phyloP scores from a whole-genome alignment of 305 asterid species.

The Striga hermonthica region DNA sequence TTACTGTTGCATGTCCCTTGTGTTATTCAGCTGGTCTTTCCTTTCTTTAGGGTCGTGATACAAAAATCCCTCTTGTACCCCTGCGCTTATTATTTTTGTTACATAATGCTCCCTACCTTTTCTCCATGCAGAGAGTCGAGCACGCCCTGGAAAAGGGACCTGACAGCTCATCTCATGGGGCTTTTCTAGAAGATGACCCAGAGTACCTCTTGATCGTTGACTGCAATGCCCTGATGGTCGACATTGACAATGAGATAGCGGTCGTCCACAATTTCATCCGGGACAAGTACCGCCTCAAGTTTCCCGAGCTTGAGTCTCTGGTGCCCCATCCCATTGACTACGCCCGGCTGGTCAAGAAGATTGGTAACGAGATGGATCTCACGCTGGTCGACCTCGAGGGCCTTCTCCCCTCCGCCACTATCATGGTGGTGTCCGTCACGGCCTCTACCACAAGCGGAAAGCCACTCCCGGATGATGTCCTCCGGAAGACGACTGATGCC shows the following conservation, averaged over 20 bases:
- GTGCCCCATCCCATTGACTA: conserved; percentile 97
- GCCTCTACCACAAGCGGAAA: conserved; percentile 99
- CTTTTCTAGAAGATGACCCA: conserved; percentile 86
- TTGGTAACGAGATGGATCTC: conserved; percentile 82
- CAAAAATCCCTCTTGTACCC: background rate
- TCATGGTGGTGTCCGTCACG: conserved; percentile 94
- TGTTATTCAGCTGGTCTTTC: conserved; percentile 30
- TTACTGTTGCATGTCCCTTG: conserved; percentile 27
- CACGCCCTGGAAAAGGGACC: conserved; percentile 68
- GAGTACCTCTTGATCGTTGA: conserved; percentile 94
- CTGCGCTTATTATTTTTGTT: background rate
- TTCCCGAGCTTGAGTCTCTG: conserved; percentile 91
- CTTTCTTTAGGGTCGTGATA: conserved; percentile 31
- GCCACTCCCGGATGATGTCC: conserved; percentile 85
- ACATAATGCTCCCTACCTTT: background rate
- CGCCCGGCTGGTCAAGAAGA: conserved; percentile 86
- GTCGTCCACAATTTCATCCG: conserved; percentile 92
- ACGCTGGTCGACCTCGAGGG: conserved; percentile 97
- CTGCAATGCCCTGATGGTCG: conserved; percentile 82
- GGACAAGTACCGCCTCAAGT: conserved; percentile 85
- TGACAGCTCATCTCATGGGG: conserved; percentile 49
- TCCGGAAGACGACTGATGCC: conserved; percentile 79
- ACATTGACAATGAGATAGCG: conserved; percentile 85
- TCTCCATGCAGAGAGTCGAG: conserved; percentile 70
- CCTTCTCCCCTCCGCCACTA: conserved; percentile 85